These are phyloP conservation scores for Termitomyces sp. DNA, from an alignment of 768 basidiomycete genomes.

Conservation along the genomic window DNA sequence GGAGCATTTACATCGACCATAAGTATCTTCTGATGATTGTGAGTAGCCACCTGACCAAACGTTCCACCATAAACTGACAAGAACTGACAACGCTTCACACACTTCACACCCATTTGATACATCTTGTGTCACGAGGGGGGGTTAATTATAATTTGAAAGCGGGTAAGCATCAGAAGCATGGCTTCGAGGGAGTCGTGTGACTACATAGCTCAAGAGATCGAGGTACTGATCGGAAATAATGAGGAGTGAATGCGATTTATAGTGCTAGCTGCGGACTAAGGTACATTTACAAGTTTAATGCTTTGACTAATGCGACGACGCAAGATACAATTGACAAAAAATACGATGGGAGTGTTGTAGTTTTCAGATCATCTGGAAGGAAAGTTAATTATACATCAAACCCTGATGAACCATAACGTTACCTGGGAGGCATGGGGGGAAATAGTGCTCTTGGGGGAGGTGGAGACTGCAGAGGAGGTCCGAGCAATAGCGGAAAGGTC, in stretches of 20 bases:
- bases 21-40: background rate
- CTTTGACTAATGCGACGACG: background rate
- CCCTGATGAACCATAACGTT: background rate
- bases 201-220: background rate
- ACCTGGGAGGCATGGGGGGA: background rate
- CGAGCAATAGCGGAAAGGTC: constrained; percentile 81
- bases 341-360: background rate
- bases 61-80: background rate
- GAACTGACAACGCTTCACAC: background rate
- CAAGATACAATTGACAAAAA: constrained; percentile 1
- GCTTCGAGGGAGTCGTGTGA: constrained; percentile 1
- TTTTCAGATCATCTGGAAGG: background rate
- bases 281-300: background rate
- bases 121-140: background rate
- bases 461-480: constrained; percentile 64
- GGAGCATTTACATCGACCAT: no score
- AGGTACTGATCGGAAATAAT: background rate
- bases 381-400: background rate
- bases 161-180: background rate
- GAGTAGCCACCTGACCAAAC: background rate
- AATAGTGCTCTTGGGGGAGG: constrained; percentile 34
- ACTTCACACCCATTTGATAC: background rate
- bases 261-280: background rate
- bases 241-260: background rate
- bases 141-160: background rate